Percentiles rank a stretch among this genome's conserved stretches.
phyloP scores from a whole-genome alignment of 441 rosid genomes.

The Brassica balearica region DNA sequence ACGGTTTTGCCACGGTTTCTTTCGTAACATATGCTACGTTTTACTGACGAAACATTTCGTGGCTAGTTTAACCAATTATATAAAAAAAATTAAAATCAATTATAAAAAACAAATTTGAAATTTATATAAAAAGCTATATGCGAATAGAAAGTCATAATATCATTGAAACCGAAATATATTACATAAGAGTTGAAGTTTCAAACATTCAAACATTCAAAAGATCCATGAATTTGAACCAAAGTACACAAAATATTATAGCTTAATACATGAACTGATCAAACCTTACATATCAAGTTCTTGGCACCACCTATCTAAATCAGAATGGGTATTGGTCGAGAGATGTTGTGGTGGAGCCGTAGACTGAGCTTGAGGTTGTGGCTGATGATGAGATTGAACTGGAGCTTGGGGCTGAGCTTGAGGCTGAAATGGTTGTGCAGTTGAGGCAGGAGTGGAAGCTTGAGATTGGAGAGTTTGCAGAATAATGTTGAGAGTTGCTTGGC shows the following conservation, averaged over 20 bases:
- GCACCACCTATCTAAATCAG: background rate
- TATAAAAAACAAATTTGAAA: too few species aligned
- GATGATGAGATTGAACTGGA: background rate
- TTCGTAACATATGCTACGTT: background rate
- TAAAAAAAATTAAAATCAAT: too few species aligned
- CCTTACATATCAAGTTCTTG: background rate
- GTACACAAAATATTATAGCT: background rate
- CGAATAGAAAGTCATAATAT: background rate
- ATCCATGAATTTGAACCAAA: background rate
- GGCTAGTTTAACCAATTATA: background rate
- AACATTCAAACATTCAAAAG: background rate
- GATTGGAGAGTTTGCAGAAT: background rate
- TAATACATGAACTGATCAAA: background rate
- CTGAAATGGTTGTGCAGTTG: background rate
- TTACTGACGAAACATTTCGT: background rate
- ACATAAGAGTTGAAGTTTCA: background rate
- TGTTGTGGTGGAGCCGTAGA: background rate
- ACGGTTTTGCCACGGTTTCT: background rate
- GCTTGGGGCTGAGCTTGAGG: background rate
- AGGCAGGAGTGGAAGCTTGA: background rate
- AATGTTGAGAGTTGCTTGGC: background rate
- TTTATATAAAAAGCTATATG: background rate
- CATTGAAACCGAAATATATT: background rate
- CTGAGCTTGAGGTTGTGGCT: background rate
- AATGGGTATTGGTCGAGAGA: background rate